phyloP scores from a whole-genome alignment of 2,329 filamentous ascomycete species.

The Eutypa lata region DNA sequence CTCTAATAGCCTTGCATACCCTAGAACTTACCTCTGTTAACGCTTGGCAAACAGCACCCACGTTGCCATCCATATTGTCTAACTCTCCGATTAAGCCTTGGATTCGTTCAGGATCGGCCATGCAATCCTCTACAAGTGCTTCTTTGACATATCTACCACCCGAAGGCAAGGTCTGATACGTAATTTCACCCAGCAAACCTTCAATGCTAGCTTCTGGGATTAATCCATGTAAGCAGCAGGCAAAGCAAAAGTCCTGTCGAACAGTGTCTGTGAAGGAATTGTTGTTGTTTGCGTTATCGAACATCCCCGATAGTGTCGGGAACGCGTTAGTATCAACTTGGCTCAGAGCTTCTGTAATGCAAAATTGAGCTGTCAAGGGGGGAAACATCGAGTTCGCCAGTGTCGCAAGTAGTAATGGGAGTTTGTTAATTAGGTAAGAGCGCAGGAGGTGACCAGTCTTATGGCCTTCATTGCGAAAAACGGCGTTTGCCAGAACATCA shows the following conservation, averaged over 20 bases:
- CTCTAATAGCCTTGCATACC: background rate
- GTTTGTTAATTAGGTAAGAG: constrained; percentile 77
- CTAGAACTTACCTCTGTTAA: constrained; percentile 59
- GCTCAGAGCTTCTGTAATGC: constrained; percentile 68
- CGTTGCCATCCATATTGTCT: constrained; percentile 88
- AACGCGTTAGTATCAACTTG: constrained; percentile 81
- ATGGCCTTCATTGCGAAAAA: constrained; percentile 61
- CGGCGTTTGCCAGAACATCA: constrained; percentile 82
- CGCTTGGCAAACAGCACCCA: constrained; percentile 78
- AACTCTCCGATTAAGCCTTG: constrained; percentile 77
- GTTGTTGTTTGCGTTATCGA: constrained; percentile 55
- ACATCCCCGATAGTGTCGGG: constrained; percentile 57
- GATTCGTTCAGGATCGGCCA: constrained; percentile 70
- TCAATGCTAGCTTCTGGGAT: constrained; percentile 76
- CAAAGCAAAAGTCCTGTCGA: constrained; percentile 76
- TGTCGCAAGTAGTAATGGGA: constrained; percentile 52
- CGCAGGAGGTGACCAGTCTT: constrained; percentile 70
- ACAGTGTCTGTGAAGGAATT: constrained; percentile 58
- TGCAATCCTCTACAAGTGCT: constrained; percentile 72
- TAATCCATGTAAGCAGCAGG: constrained; percentile 85
- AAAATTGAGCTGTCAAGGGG: constrained; percentile 69
- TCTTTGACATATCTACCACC: constrained; percentile 76
- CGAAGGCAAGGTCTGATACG: constrained; percentile 73
- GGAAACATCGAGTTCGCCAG: constrained; percentile 65
- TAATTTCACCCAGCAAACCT: constrained; percentile 77